These are phyloP conservation scores for Nicotiana paniculata DNA, from an alignment of 257 asterid genomes.

Conservation along the genomic window DNA sequence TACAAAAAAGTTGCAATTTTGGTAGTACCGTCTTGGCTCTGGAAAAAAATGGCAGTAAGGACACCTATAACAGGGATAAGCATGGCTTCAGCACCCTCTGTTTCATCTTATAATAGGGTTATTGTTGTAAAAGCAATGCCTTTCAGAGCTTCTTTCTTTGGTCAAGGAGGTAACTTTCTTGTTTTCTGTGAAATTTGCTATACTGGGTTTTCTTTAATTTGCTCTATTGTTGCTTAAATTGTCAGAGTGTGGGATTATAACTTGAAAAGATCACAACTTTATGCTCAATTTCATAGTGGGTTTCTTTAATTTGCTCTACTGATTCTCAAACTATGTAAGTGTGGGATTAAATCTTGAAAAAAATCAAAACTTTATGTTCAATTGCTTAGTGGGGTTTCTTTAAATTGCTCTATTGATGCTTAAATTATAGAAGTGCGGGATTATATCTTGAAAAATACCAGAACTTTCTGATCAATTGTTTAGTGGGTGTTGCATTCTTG, in stretches of 20 bases:
- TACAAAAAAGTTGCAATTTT: neutral
- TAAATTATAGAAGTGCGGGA: neutral
- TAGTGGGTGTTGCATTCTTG: neutral
- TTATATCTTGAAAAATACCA: neutral
- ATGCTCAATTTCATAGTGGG: neutral
- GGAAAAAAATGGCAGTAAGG: conserved; percentile 43
- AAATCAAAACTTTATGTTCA: neutral
- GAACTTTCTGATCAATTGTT: neutral
- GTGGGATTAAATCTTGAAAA: neutral
- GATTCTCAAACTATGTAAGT: neutral
- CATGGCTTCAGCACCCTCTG: conserved; percentile 44
- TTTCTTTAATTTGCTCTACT: neutral
- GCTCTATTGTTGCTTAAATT: neutral
- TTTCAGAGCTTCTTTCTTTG: conserved; percentile 50
- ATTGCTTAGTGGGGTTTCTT: neutral
- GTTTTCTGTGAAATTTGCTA: conserved; percentile 4
- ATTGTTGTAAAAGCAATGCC: conserved; percentile 29
- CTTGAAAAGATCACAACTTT: neutral
- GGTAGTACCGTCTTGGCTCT: no score
- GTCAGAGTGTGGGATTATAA: neutral
- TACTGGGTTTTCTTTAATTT: neutral
- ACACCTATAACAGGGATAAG: conserved; percentile 49
- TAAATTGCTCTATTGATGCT: neutral
- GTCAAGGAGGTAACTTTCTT: conserved; percentile 55
- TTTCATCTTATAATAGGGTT: conserved; percentile 39